Percentiles rank a stretch among this genome's conserved stretches.
phyloP scores from a whole-genome alignment of 352 stramenopile genomes.

The Peronospora belbahrii region DNA sequence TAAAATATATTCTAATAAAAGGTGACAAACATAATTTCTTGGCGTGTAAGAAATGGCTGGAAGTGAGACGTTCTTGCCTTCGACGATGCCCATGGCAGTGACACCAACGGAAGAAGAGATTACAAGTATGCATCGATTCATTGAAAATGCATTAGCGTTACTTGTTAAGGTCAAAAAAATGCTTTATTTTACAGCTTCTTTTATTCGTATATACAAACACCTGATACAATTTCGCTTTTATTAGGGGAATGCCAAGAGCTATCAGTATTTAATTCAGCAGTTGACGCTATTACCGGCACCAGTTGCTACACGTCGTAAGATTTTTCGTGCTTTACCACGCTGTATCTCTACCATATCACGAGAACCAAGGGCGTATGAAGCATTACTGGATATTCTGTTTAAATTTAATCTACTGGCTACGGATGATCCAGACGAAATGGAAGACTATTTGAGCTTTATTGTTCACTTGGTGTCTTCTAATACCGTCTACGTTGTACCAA shows the following conservation, averaged over 20 bases:
- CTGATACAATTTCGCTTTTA: too few species aligned
- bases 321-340: constrained; percentile 61
- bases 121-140: constrained; percentile 66
- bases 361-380: constrained; percentile 61
- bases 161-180: constrained; percentile 45
- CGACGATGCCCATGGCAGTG: constrained; percentile 5
- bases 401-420: constrained; percentile 62
- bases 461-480: constrained; percentile 79
- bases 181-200: background rate
- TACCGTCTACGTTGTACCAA: constrained; percentile 70
- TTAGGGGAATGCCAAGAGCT: constrained; percentile 74
- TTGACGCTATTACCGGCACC: constrained; percentile 35
- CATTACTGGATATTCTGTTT: constrained; percentile 73
- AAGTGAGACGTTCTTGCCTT: constrained; percentile 10
- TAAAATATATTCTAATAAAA: background rate
- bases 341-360: constrained; percentile 70
- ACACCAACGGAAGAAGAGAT: constrained; percentile 48
- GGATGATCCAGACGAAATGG: constrained; percentile 40
- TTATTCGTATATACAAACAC: too few species aligned
- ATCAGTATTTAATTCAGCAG: constrained; percentile 68
- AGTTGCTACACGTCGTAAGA: constrained; percentile 48
- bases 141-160: constrained; percentile 77
- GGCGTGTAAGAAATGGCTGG: constrained; percentile 40
- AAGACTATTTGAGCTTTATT: constrained; percentile 65
- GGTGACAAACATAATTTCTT: too few species aligned